phyloP scores from a whole-genome alignment of 1,284 basidiomycete species.

The Cronartium quercuum region DNA sequence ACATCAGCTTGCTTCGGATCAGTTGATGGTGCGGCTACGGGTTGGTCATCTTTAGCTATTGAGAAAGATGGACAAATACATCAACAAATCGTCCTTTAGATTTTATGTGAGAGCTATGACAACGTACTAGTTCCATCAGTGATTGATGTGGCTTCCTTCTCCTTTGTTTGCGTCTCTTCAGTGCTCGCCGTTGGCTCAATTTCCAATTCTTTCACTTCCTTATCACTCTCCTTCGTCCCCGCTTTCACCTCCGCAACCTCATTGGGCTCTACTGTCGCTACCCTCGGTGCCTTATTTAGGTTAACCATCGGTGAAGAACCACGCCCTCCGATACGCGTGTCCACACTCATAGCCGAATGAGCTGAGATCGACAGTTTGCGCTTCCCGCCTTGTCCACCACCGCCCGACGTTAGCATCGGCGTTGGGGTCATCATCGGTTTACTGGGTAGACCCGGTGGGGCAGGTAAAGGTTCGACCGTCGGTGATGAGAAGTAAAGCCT shows the following conservation, averaged over 20 bases:
- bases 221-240: not conserved
- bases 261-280: no score
- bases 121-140: no score
- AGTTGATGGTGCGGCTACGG: conserved; percentile 28
- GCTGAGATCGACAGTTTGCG: conserved; percentile 32
- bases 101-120: no score
- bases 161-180: conserved; percentile 49
- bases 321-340: not conserved
- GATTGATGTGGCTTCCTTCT: no score
- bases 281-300: not conserved
- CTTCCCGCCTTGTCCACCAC: not conserved
- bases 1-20: no score
- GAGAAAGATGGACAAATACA: conserved; percentile 36
- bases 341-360: conserved; percentile 8
- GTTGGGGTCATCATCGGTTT: not conserved
- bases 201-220: conserved; percentile 15
- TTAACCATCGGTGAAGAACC: not conserved
- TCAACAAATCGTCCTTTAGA: conserved; percentile 38
- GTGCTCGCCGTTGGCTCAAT: conserved; percentile 43
- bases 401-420: not conserved
- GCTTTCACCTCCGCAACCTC: not conserved
- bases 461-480: conserved; percentile 25
- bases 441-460: conserved; percentile 12
- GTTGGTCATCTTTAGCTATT: conserved; percentile 43
- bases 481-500: conserved; percentile 46